Evolutionary conservation across 2,329 filamentous ascomycete species (phyloP).

Genomic region (Colletotrichum endophyticum): DNA sequence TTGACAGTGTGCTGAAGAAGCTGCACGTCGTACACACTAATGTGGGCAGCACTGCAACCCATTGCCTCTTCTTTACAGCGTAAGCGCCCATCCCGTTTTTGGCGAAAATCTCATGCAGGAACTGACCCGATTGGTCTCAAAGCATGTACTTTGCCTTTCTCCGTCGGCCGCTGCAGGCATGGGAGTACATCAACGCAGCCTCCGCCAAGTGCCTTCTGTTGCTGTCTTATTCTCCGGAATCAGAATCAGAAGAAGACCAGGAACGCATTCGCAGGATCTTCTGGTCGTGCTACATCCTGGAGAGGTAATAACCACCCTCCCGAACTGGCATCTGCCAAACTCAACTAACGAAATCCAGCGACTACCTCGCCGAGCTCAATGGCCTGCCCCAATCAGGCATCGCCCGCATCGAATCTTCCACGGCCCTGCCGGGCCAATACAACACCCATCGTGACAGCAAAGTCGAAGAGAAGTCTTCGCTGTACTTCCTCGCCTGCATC

Average conservation of each 20-base stretch:
- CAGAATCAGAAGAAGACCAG: slow-evolving; percentile 41
- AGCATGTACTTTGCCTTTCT: slow-evolving; percentile 56
- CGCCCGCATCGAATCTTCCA: slow-evolving; percentile 54
- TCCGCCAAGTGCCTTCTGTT: slow-evolving; percentile 55
- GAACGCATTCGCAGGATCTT: slow-evolving; percentile 57
- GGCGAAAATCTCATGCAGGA: background rate
- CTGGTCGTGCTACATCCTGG: slow-evolving; percentile 60
- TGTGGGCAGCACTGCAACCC: slow-evolving; percentile 49
- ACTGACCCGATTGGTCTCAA: background rate
- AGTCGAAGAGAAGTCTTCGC: slow-evolving; percentile 51
- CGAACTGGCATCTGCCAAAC: too few relatives aligned
- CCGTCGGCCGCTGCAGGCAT: slow-evolving; percentile 54
- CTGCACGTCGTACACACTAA: slow-evolving; percentile 51
- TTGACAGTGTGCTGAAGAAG: slow-evolving; percentile 50
- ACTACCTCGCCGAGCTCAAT: slow-evolving; percentile 57
- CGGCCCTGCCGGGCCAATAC: slow-evolving; percentile 52
- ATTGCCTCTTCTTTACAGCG: slow-evolving; percentile 57
- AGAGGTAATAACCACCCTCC: slow-evolving; percentile 39
- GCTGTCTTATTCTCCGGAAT: slow-evolving; percentile 44
- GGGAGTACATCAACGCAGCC: slow-evolving; percentile 54
- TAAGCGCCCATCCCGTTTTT: slow-evolving; percentile 29
- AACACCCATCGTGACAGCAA: slow-evolving; percentile 43
- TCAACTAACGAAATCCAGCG: slow-evolving; percentile 31
- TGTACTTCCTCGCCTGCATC: slow-evolving; percentile 60
- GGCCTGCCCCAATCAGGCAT: slow-evolving; percentile 55